phyloP scores from a whole-genome alignment of 805 yeast species.

The Wickerhamomyces bovis region DNA sequence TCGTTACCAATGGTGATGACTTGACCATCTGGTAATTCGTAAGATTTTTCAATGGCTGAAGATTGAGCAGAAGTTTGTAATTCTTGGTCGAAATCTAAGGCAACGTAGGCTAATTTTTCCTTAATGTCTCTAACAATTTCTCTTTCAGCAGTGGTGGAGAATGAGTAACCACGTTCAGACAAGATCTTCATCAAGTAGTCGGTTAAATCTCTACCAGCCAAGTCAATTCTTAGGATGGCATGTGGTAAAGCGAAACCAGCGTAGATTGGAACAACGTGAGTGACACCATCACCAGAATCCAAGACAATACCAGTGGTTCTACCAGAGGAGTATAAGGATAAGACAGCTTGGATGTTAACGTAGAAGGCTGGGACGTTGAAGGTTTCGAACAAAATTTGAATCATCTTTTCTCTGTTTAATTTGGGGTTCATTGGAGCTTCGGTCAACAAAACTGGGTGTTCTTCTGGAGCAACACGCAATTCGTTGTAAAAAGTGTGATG shows the following conservation, averaged over 20 bases:
- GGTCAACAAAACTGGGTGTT: conserved; percentile 97
- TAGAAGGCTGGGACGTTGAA: conserved; percentile 99
- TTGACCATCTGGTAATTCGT: conserved; percentile 99
- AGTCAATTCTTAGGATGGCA: conserved; percentile 96
- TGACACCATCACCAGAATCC: conserved; percentile 99
- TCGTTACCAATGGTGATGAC: conserved; percentile 99
- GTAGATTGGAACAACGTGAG: conserved; percentile 99
- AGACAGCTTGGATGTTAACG: conserved; percentile 97
- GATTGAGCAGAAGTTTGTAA: conserved; percentile 99
- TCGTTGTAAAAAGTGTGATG: conserved; percentile 99
- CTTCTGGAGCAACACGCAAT: conserved; percentile 99
- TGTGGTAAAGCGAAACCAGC: conserved; percentile 99
- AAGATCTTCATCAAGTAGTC: conserved; percentile 98
- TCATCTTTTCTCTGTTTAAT: conserved; percentile 99
- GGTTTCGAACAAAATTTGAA: conserved; percentile 98
- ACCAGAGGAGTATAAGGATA: conserved; percentile 97
- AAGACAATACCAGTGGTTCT: conserved; percentile 99
- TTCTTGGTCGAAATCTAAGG: conserved; percentile 98
- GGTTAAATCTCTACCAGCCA: conserved; percentile 99
- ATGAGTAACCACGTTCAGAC: conserved; percentile 97
- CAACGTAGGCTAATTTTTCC: conserved; percentile 98
- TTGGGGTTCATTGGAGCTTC: conserved; percentile 99
- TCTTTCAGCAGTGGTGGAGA: conserved; percentile 99
- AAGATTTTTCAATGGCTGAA: conserved; percentile 95
- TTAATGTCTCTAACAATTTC: conserved; percentile 87